Evolutionary conservation across 2,329 filamentous ascomycete species (phyloP).

Genomic region (Fusarium chlamydosporum): DNA sequence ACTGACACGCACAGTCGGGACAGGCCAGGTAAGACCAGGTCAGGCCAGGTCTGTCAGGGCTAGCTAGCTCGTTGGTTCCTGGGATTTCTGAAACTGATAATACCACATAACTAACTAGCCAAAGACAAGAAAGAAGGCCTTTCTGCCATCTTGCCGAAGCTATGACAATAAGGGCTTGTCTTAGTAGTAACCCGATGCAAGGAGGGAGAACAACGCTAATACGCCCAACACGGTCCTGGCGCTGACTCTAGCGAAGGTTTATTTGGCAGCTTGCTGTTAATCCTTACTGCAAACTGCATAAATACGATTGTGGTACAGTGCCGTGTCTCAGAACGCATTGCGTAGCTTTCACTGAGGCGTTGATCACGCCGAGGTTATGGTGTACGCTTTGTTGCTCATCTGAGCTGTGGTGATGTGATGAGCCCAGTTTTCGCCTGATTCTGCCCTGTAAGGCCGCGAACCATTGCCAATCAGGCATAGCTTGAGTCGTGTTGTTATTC

Average conservation of each 20-base stretch:
- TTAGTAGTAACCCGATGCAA: constrained; percentile 16
- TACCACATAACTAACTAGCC: too few relatives aligned
- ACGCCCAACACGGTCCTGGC: constrained; percentile 5
- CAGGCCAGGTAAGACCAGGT: neutral
- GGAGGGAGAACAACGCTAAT: constrained; percentile 31
- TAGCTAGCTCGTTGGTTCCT: neutral
- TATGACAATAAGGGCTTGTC: constrained; percentile 2
- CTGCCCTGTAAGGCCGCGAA: neutral
- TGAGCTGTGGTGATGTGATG: neutral
- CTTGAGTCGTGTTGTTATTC: neutral
- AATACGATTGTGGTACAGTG: constrained; percentile 9
- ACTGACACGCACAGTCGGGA: too few relatives aligned
- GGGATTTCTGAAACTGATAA: constrained; percentile 1
- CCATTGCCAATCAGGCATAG: neutral
- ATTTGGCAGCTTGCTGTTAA: neutral
- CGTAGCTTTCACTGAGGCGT: neutral
- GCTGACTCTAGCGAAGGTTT: constrained; percentile 9
- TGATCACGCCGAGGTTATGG: neutral
- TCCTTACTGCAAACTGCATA: constrained; percentile 31
- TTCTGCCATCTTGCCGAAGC: constrained; percentile 7
- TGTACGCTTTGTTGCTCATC: constrained; percentile 1
- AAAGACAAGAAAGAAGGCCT: neutral
- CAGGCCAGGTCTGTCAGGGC: too few relatives aligned
- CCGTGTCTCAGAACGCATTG: neutral
- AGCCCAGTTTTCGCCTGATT: neutral